Percentiles rank a stretch among this genome's conserved stretches.
phyloP scores from a whole-genome alignment of 352 stramenopile genomes.

The Globisporangium viniferum region DNA sequence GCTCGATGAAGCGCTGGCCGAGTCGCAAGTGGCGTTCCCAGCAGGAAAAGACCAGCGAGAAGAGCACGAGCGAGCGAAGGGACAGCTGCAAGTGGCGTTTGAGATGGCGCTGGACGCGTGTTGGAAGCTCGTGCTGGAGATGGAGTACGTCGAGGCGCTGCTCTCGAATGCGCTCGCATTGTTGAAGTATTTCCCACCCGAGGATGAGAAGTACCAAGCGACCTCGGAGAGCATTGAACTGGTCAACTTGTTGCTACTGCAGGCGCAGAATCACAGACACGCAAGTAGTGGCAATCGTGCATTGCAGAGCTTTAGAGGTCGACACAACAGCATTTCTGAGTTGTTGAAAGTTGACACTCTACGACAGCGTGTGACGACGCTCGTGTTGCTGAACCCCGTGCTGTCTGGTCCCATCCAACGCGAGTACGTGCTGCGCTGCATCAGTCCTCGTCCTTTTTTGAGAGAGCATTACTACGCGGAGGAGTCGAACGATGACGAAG shows the following conservation, averaged over 20 bases:
- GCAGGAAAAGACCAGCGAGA: conserved; percentile 34
- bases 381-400: conserved; percentile 48
- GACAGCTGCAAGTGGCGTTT: conserved; percentile 68
- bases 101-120: conserved; percentile 78
- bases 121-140: conserved; percentile 49
- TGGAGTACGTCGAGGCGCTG: conserved; percentile 54
- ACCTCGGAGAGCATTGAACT: conserved; percentile 21
- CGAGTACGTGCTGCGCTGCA: conserved; percentile 76
- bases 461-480: conserved; percentile 35
- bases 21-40: conserved; percentile 63
- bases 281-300: not conserved
- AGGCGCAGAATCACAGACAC: not conserved
- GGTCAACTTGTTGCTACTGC: conserved; percentile 35
- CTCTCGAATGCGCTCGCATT: conserved; percentile 49
- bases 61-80: conserved; percentile 34
- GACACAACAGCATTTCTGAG: conserved; percentile 26
- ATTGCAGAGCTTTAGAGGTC: not conserved
- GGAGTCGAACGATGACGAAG: conserved; percentile 11
- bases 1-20: conserved; percentile 58
- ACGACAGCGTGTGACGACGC: conserved; percentile 28
- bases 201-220: not conserved
- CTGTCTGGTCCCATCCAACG: conserved; percentile 45
- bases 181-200: conserved; percentile 38
- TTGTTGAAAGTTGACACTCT: conserved; percentile 34
- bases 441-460: conserved; percentile 66